Percentiles rank a stretch among this genome's conserved stretches.
Conservation (phyloP, 2,329 filamentous ascomycete genomes). For the Ceratocystis colombiana region DNA sequence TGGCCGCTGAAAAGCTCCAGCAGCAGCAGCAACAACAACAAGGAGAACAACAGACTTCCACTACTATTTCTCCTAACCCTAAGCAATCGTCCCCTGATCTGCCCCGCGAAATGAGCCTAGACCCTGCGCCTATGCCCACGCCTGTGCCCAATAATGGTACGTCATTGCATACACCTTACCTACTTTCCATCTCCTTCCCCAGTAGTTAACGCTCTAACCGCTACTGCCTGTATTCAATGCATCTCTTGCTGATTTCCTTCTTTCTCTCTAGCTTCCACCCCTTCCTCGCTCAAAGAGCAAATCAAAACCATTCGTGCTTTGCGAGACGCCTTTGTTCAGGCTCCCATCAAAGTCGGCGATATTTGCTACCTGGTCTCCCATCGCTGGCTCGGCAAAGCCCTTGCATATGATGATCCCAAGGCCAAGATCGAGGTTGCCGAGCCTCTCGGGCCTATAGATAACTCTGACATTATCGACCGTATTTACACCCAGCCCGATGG, state of each 20-base stretch:
- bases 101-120: slow-evolving; percentile 25
- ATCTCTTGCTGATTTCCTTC: background rate
- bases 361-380: slow-evolving; percentile 68
- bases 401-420: slow-evolving; percentile 51
- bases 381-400: slow-evolving; percentile 66
- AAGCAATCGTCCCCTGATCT: background rate
- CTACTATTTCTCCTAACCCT: background rate
- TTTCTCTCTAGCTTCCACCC: background rate
- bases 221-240: background rate
- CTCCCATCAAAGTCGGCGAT: slow-evolving; percentile 56
- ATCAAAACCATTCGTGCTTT: slow-evolving; percentile 61
- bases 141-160: slow-evolving; percentile 22
- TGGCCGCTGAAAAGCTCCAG: slow-evolving; percentile 24
- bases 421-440: slow-evolving; percentile 51
- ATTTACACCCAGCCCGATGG: slow-evolving; percentile 43
- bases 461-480: slow-evolving; percentile 66
- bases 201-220: background rate
- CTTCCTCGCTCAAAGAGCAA: slow-evolving; percentile 46
- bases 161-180: slow-evolving; percentile 19
- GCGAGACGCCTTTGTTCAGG: slow-evolving; percentile 42
- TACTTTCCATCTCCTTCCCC: background rate
- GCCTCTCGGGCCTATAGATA: slow-evolving; percentile 70
- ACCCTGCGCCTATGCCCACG: slow-evolving; percentile 18
- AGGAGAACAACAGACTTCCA: background rate
- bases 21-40: slow-evolving; percentile 9